phyloP scores from a whole-genome alignment of 345 rosid genomes.

The Lepidium didymum region DNA sequence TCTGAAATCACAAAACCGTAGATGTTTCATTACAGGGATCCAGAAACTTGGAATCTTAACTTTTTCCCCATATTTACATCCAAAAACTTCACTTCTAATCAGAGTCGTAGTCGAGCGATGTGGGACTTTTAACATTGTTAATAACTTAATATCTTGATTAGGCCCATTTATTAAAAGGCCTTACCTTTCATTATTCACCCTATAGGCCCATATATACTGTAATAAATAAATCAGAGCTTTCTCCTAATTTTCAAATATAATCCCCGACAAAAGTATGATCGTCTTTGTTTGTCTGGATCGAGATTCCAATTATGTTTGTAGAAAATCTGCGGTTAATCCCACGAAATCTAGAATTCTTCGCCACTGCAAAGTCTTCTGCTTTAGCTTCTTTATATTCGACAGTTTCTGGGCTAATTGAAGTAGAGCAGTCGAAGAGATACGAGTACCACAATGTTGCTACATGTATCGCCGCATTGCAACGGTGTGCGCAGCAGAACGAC shows the following conservation, averaged over 20 bases:
- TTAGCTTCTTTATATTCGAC: conserved; percentile 2
- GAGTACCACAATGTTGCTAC: conserved; percentile 28
- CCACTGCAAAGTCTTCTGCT: neutral
- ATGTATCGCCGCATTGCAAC: conserved; percentile 47
- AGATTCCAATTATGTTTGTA: neutral
- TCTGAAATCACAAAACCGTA: neutral
- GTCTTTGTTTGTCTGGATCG: neutral
- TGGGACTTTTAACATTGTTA: neutral
- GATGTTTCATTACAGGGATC: neutral
- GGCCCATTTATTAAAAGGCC: neutral
- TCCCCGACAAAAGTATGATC: neutral
- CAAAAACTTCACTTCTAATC: neutral
- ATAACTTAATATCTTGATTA: neutral
- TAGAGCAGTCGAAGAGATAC: neutral
- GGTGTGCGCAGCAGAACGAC: conserved; percentile 38
- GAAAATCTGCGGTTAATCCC: neutral
- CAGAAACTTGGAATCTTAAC: neutral
- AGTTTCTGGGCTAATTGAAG: neutral
- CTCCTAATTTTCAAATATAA: neutral
- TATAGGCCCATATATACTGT: too few relatives aligned
- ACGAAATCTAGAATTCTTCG: conserved; percentile 1
- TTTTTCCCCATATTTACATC: neutral
- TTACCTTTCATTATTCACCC: neutral
- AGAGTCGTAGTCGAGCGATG: neutral
- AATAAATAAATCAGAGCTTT: too few relatives aligned